Conservation (phyloP, 805 yeast species). For the Saccharomycopsis malanga region DNA sequence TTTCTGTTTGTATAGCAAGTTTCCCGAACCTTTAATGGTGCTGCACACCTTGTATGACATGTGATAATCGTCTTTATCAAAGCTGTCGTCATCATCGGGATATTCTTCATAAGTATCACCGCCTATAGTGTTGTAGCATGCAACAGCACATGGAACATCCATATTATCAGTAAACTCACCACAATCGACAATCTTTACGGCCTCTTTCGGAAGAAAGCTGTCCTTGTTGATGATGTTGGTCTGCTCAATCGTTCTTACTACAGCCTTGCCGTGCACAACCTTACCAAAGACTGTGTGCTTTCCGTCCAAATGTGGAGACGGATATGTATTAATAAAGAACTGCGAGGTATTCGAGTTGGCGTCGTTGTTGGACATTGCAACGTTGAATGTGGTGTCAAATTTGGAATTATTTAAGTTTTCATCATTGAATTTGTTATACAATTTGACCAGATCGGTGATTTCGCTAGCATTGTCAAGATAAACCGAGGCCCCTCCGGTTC, state of each 20-base stretch:
- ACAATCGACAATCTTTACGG: slow-evolving; percentile 46
- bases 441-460: slow-evolving; percentile 25
- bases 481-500: slow-evolving; percentile 42
- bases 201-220: slow-evolving; percentile 36
- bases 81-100: slow-evolving; percentile 64
- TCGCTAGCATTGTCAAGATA: slow-evolving; percentile 27
- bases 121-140: slow-evolving; percentile 51
- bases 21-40: slow-evolving; percentile 62
- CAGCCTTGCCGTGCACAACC: slow-evolving; percentile 61
- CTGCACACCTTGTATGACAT: slow-evolving; percentile 43
- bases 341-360: slow-evolving; percentile 51
- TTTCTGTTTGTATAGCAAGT: slow-evolving; percentile 48
- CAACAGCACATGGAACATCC: slow-evolving; percentile 53
- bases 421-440: slow-evolving; percentile 41
- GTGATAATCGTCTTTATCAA: slow-evolving; percentile 51
- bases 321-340: slow-evolving; percentile 62
- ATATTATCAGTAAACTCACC: slow-evolving; percentile 55
- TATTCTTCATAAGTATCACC: slow-evolving; percentile 71
- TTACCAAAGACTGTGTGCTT: slow-evolving; percentile 74
- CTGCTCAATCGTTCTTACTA: slow-evolving; percentile 58
- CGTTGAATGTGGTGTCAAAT: slow-evolving; percentile 39
- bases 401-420: slow-evolving; percentile 43
- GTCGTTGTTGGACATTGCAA: slow-evolving; percentile 63
- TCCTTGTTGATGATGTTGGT: slow-evolving; percentile 33
- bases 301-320: slow-evolving; percentile 68